phyloP scores from a whole-genome alignment of 2,329 filamentous ascomycete species.

The Xylaria multiplex region DNA sequence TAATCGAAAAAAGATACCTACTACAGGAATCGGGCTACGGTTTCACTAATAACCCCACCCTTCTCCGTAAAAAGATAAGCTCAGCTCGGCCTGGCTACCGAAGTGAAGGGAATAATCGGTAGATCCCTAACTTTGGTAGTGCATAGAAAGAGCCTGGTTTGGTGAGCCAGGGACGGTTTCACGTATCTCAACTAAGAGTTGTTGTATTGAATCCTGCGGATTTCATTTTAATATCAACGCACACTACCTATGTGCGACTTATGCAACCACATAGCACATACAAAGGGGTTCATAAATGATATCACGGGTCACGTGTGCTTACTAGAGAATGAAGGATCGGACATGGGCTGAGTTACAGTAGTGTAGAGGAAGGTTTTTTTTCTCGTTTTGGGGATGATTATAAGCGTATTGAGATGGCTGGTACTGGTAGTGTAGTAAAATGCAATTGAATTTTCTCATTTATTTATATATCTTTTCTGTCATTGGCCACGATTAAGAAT shows the following conservation, averaged over 20 bases:
- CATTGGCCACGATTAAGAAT: no score
- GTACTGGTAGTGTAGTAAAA: no score
- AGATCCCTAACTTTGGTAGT: background rate
- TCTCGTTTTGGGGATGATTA: no score
- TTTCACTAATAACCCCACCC: background rate
- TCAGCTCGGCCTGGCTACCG: constrained; percentile 1
- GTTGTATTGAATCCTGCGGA: background rate
- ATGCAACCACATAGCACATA: background rate
- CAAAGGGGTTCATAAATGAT: background rate
- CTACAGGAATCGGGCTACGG: background rate
- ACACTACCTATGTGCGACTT: background rate
- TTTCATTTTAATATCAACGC: background rate
- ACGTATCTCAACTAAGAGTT: background rate
- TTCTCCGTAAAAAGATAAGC: background rate
- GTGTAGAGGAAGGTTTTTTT: background rate
- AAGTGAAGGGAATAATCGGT: background rate
- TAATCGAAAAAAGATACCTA: background rate
- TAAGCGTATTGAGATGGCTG: no score
- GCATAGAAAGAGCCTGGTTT: background rate
- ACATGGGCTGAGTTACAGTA: no score
- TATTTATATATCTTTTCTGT: no score
- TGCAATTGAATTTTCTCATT: no score
- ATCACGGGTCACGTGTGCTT: background rate
- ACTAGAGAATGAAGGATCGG: background rate
- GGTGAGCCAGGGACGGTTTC: constrained; percentile 18